Evolutionary conservation across 2,329 filamentous ascomycete genomes (phyloP).

Genomic region (Dactylellina leptospora): DNA sequence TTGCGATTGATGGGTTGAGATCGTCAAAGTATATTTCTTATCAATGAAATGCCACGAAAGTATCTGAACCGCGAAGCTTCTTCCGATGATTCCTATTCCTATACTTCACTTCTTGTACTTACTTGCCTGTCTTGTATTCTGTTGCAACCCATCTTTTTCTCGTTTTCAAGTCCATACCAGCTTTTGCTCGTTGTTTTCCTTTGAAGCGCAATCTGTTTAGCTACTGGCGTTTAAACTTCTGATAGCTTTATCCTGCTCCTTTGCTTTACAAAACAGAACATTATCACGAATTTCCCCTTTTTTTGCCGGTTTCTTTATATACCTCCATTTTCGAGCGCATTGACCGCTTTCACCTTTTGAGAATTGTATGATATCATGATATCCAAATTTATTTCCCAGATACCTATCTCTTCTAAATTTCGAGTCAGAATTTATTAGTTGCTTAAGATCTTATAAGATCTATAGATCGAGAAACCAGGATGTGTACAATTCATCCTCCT

Average conservation of each 20-base stretch:
- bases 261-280: slow-evolving; percentile 1
- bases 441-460: slow-evolving; percentile 5
- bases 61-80: background rate
- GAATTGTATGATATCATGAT: slow-evolving; percentile 7
- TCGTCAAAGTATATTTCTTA: too few relatives aligned
- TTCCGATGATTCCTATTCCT: background rate
- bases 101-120: slow-evolving; percentile 4
- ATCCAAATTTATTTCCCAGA: background rate
- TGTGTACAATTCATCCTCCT: background rate
- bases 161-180: background rate
- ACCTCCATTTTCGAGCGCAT: too few relatives aligned
- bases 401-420: background rate
- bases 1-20: slow-evolving; percentile 26
- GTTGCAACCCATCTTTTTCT: background rate
- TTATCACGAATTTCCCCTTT: background rate
- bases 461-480: too few relatives aligned
- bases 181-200: background rate
- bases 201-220: background rate
- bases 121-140: background rate
- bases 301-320: background rate
- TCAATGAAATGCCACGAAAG: background rate
- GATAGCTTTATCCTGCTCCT: background rate
- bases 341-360: background rate
- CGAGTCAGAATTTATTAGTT: background rate
- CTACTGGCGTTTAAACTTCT: background rate